Evolutionary conservation across 805 yeast genomes (phyloP).

Genomic region (Ascoidea asiatica): DNA sequence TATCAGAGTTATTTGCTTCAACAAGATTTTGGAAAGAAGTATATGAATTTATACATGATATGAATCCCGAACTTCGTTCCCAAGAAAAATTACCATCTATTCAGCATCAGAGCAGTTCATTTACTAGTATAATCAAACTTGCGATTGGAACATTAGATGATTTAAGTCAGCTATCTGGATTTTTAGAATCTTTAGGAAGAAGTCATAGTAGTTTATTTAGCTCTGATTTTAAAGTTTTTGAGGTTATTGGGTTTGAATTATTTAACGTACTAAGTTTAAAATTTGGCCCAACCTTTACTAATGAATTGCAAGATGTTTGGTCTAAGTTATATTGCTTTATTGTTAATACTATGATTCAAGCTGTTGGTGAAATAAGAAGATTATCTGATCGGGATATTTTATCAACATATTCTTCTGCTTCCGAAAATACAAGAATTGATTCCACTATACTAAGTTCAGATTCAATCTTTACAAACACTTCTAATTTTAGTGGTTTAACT

Average conservation of each 20-base stretch:
- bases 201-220: slow-evolving; percentile 41
- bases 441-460: no score
- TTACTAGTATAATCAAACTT: slow-evolving; percentile 44
- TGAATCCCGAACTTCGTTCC: slow-evolving; percentile 25
- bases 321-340: slow-evolving; percentile 15
- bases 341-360: slow-evolving; percentile 11
- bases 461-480: no score
- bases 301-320: slow-evolving; percentile 13
- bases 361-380: neutral
- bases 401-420: neutral
- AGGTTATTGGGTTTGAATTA: slow-evolving; percentile 46
- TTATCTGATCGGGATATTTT: neutral
- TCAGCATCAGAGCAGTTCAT: slow-evolving; percentile 44
- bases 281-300: slow-evolving; percentile 16
- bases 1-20: slow-evolving; percentile 20
- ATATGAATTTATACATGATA: slow-evolving; percentile 33
- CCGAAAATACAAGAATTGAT: no score
- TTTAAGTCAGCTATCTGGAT: slow-evolving; percentile 31
- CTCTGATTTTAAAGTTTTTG: slow-evolving; percentile 38
- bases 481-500: no score
- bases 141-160: slow-evolving; percentile 40
- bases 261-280: slow-evolving; percentile 41
- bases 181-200: slow-evolving; percentile 36
- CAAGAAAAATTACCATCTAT: slow-evolving; percentile 39
- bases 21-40: slow-evolving; percentile 41